Evolutionary conservation across 2,329 filamentous ascomycete species (phyloP), one percentile per base, ranked within the genome.

Genomic region (Aspergillus novofumigatus): DNA sequence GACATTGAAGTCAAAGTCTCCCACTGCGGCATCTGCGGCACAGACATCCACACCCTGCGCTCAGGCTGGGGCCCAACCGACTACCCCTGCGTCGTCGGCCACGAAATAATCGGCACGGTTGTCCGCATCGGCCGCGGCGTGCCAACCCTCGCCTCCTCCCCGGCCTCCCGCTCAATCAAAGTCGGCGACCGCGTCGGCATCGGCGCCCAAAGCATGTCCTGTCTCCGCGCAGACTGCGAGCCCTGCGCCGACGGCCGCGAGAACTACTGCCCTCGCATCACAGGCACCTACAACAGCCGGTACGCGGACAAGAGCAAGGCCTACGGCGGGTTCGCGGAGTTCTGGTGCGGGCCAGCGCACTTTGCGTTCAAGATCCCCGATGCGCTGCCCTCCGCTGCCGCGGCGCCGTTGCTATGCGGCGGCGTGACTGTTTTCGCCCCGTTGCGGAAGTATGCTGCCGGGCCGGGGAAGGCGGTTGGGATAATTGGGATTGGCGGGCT

Each of bases 381-480:
- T 14, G 68, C 59, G 0, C 60, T 86, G 28, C 65, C 72, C 1
- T 79, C 75, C 29, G 78, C 77, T 9, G 76, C 80, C 56, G 83
- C 82, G 1, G 83, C 89, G 1, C 89, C 90, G 1, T 85, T 94
- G 78, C 80, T 93, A 28, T 93, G 90, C 68, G 90, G 86, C 1
- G 90, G 91, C 1, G 81, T 93, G 53, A 94, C 90, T 0, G 82
- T 87, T 0, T 94, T 83, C 69, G 82, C 83, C 4, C 90, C 90
- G 0, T 74, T 94, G 17, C 81, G 81, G 51, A 81, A 86, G 28
- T 85, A 89, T 38, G 84, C 83, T 1, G 81, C 84, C 35, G 89
- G 89, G 0, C 86, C 87, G 0, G 89, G 89, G 4, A 90, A 89
- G 71, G 80, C 75, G 3, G 87, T 93, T 0, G 89, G 85, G 0